Conservation (phyloP, 1,284 basidiomycete genomes). For the Sphagnurus paluster region DNA sequence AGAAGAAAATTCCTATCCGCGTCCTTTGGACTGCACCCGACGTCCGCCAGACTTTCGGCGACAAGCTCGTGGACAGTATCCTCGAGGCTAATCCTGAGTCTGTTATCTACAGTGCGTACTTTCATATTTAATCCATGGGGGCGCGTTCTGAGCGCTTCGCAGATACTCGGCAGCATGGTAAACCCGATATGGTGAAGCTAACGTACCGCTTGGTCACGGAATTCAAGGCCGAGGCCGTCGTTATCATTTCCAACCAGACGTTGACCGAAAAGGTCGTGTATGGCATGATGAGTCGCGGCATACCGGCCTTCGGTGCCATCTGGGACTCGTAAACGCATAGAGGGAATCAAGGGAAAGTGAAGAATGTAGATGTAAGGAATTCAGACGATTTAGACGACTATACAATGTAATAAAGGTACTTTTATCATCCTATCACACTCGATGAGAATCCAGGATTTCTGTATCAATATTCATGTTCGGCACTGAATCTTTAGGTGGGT, state of each 20-base stretch:
- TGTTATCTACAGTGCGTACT: slow-evolving; percentile 42
- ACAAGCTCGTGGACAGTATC: slow-evolving; percentile 56
- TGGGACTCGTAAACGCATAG: slow-evolving; percentile 53
- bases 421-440: too few species aligned
- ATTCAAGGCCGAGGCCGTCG: slow-evolving; percentile 63
- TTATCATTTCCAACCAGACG: slow-evolving; percentile 61
- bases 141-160: background rate
- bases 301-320: slow-evolving; percentile 49
- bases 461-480: too few species aligned
- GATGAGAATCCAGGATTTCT: too few species aligned
- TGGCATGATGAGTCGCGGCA: slow-evolving; percentile 55
- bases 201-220: slow-evolving; percentile 56
- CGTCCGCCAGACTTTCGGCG: slow-evolving; percentile 58
- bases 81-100: slow-evolving; percentile 50
- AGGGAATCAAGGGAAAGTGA: too few species aligned
- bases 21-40: slow-evolving; percentile 64
- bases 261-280: slow-evolving; percentile 61
- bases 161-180: slow-evolving; percentile 52
- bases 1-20: slow-evolving; percentile 50
- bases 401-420: too few species aligned
- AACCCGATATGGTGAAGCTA: slow-evolving; percentile 46
- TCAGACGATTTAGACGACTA: too few species aligned
- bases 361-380: too few species aligned
- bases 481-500: too few species aligned
- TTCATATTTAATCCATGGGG: background rate